Base-by-base conservation (phyloP, 768 basidiomycete genomes). In the Dioszegia aurantiaca region DNA sequence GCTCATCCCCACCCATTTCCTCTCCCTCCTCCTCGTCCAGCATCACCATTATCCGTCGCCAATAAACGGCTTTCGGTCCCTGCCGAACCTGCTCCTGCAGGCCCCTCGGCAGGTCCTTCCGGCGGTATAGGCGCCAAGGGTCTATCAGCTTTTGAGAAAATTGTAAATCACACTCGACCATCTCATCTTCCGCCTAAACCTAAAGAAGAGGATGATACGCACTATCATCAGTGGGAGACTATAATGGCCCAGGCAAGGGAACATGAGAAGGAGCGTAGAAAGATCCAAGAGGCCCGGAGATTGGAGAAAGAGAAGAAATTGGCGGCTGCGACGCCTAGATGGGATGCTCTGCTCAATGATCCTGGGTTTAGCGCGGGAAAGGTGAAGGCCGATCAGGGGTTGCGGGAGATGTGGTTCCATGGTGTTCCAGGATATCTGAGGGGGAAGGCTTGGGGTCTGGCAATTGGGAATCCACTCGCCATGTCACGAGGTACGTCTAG, bases 401-500 rank as follows among this genome's bases (percentile, higher is more conserved):
- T 74, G 39, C 60, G 73, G 55, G 58, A 58, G 21, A 47, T 74
- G 56, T 76, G 75, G 75, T 72, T 74, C 39, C 61, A 72, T 19
- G 75, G 75, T 19, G 56, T 71, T 4, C 75, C 75, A 1, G 59
- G 62, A 33, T 70, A 74, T 69, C 48, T 76, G 41, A 61, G 75
- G 42, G 75, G 75, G 2, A 72, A 62, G 47, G 71, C 72, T 16
- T 76, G 75, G 75, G 54, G 51, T 40, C 40, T 67, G 42, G 68
- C 66, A 24, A 73, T 76, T 31, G 75, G 75, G 8, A 76, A 76
- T 51, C 68, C 63, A 12, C 56, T 76, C 43, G 71, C 75, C 0
- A 40, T 74, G 37, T 70, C 75, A 0, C 71, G 66, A 60, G 72
- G 72, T 73, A 26, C 55, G 67, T 61, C 2, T 45, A 26, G 26